Conservation (phyloP, 176 grass and related monocot species). For the Olyra latifolia region DNA sequence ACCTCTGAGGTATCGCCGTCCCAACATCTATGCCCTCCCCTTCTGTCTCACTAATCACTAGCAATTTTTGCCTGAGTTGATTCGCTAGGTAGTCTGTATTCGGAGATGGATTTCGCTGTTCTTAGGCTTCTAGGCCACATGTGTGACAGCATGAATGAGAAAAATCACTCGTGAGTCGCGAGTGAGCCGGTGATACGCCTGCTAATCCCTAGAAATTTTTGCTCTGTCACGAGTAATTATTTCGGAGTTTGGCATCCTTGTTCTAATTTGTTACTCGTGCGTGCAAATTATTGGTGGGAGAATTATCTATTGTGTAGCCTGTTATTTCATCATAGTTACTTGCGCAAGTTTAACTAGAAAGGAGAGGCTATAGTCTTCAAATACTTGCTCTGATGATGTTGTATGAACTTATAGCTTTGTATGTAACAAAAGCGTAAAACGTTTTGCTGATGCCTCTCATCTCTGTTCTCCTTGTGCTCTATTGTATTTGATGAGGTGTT, state of each 20-base stretch:
- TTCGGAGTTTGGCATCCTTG: neutral
- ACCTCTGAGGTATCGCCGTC: slow-evolving; percentile 76
- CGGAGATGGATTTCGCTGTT: neutral
- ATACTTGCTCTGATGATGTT: no score
- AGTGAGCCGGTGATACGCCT: neutral
- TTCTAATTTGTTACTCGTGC: neutral
- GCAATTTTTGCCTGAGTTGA: neutral
- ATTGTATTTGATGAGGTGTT: neutral
- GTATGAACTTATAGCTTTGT: no score
- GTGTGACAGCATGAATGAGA: neutral
- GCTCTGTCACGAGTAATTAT: neutral
- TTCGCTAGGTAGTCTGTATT: neutral
- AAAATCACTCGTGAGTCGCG: neutral
- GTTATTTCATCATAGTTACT: neutral
- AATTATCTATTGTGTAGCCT: neutral
- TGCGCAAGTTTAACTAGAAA: neutral
- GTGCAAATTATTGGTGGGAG: neutral
- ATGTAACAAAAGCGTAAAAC: no score
- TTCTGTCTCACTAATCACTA: neutral
- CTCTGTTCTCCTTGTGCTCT: neutral
- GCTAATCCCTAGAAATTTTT: neutral
- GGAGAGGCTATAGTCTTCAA: neutral
- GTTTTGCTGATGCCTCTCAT: neutral
- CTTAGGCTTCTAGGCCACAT: neutral
- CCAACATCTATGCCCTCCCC: neutral